Evolutionary conservation across 2,329 filamentous ascomycete genomes (phyloP).

Genomic region (Grosmannia huntii): DNA sequence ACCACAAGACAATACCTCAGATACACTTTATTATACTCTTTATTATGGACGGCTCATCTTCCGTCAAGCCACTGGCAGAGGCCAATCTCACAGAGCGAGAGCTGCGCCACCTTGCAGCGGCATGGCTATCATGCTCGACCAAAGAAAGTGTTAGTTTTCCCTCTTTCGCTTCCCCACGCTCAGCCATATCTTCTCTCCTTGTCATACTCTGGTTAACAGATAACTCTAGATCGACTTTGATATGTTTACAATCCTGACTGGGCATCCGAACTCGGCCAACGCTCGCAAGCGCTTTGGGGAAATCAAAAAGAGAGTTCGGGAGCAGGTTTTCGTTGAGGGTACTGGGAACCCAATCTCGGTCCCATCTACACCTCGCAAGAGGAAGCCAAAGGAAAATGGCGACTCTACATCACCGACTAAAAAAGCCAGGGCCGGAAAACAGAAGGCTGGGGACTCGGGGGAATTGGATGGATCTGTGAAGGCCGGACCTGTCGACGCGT

Average conservation of each 20-base stretch:
- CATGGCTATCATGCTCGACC: slow-evolving; percentile 5
- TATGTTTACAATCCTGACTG: slow-evolving; percentile 8
- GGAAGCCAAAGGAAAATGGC: not conserved
- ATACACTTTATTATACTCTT: no score
- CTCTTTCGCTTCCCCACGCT: no score
- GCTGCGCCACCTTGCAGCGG: slow-evolving; percentile 5
- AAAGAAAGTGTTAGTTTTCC: slow-evolving; percentile 1
- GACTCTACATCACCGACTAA: not conserved
- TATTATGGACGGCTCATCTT: not conserved
- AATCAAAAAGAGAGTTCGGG: slow-evolving; percentile 33
- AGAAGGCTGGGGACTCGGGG: not conserved
- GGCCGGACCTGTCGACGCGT: not conserved
- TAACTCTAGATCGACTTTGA: slow-evolving; percentile 10
- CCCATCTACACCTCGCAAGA: not conserved
- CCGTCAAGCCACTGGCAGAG: slow-evolving; percentile 3
- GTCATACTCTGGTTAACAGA: not conserved
- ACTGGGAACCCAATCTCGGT: not conserved
- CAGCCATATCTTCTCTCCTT: no score
- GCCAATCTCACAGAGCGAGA: slow-evolving; percentile 4
- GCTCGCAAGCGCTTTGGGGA: slow-evolving; percentile 45
- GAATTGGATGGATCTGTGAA: not conserved
- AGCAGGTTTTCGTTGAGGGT: slow-evolving; percentile 2
- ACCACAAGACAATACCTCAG: not conserved
- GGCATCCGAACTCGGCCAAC: slow-evolving; percentile 8
- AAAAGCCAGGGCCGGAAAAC: not conserved